Base-by-base conservation (phyloP, 2,329 filamentous ascomycete species). In the Ceratocystis destructans region DNA sequence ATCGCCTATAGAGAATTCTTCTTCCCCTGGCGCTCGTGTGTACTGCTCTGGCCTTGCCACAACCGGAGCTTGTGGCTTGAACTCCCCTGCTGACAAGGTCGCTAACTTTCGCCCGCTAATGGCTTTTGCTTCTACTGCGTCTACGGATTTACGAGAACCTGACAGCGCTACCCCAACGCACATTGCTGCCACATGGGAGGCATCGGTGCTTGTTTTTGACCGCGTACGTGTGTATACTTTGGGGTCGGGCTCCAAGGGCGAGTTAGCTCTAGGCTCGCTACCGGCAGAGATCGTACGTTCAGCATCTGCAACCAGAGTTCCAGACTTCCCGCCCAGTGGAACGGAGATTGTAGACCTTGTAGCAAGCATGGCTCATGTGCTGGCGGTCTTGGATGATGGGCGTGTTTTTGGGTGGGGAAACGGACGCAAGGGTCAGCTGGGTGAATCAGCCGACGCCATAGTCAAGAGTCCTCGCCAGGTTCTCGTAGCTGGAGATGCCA, bases 381-480 rank as follows among this genome's bases (percentile, higher is more conserved):
- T 95, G 17, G 84, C 79, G 1, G 82, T 96, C 0, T 76, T 96
- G 2, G 82, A 82, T 55, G 87, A 88, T 72, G 93, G 92, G 0
- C 81, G 88, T 17, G 86, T 87, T 1, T 96, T 88, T 73, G 92
- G 90, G 1, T 97, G 93, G 93, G 94, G 94, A 0, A 89, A 85
- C 71, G 87, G 88, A 15, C 83, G 90, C 28, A 94, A 96, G 73
- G 89, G 89, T 0, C 93, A 99, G 73, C 77, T 96, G 0, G 92
- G 91, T 0, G 75, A 78, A 53, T 80, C 81, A 0, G 76, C 77
- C 33, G 78, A 66, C 2, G 64, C 76, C 5, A 73, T 85, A 33
- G 73, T 87, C 1, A 80, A 82, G 75, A 72, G 72, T 17, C 90
- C 90, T 4, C 78, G 82, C 8, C 85, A 79, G 74, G 80, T 96